Evolutionary conservation across 176 grass and related monocot species (phyloP), one percentile per base, ranked within the genome.

Genomic region (Phoenix roebelenii): DNA sequence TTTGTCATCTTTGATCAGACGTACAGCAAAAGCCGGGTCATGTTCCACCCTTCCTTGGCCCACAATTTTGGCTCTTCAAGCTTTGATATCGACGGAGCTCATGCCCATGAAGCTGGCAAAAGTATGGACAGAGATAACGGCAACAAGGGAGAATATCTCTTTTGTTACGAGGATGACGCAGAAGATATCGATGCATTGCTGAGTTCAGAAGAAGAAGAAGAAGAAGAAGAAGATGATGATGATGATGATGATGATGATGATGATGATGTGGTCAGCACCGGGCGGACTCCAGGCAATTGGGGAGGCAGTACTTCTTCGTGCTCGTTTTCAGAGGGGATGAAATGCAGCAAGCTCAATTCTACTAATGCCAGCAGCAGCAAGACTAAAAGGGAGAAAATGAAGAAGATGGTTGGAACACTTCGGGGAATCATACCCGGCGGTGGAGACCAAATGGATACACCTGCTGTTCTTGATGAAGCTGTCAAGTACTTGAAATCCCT

Each of bases 401-500:
- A 19, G 57, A 80, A 81, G 15, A 74, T 85, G 66, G 16, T 83
- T 15, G 66, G 59, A 59, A 51, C 80, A 64, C 64, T 95, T 52
- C 76, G 59, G 74, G 79, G 74, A 24, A 83, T 95, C 79, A 72
- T 95, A 39, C 85, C 89, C n/a, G 82, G 76, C 60, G 82, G 76
- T 60, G 72, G 57, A 25, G 72, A 95, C 32, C 82, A 72, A 65
- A 57, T 95, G 76, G 82, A 95, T 73, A 69, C 82, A 54, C 35
- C 73, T 50, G 51, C 67, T 58, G 26, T 95, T 52, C 69, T 95
- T 9, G 82, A 95, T 55, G 73, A 95, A 67, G 81, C 85, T 68
- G 66, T 85, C 22, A 83, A 52, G 32, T 89, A 95, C 75, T 76
- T 95, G 54, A 85, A 95, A 66, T 80, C 77, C 55, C 82, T 89